Conservation (phyloP, 1,284 basidiomycete genomes). For the Ustilago loliicola region DNA sequence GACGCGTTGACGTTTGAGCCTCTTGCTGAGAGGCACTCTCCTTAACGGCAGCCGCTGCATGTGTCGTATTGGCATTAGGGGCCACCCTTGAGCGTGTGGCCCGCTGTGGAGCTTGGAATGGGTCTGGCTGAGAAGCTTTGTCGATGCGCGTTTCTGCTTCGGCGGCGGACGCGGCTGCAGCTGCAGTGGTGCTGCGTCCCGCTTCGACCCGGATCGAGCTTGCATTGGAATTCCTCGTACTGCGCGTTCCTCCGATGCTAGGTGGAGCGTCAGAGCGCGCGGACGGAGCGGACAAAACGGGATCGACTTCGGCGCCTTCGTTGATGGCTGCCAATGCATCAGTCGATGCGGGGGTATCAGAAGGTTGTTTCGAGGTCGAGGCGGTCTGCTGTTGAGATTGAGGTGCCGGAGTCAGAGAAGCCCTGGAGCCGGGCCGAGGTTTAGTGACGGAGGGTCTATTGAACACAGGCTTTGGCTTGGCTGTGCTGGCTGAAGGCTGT, state of each 20-base stretch:
- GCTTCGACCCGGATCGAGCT: conserved; percentile 8
- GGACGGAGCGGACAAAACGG: not conserved
- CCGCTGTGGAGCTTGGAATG: conserved; percentile 22
- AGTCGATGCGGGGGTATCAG: not conserved
- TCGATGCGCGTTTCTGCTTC: conserved; percentile 7
- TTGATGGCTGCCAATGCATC: not conserved
- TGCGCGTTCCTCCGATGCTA: conserved; percentile 25
- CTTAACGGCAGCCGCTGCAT: conserved; percentile 13
- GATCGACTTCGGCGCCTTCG: not conserved
- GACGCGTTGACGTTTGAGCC: not conserved
- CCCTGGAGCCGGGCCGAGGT: conserved; percentile 41
- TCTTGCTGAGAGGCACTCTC: conserved; percentile 39
- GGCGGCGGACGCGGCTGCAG: not conserved
- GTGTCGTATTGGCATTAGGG: not conserved
- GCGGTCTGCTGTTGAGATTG: conserved; percentile 7
- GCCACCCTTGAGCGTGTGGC: conserved; percentile 8
- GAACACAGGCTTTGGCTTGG: conserved; percentile 29
- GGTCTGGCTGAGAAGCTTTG: conserved; percentile 45
- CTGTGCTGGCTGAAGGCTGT: conserved; percentile 19
- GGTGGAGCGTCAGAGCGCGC: conserved; percentile 19
- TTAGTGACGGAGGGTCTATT: conserved; percentile 41
- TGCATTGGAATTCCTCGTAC: not conserved
- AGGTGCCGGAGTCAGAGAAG: conserved; percentile 44
- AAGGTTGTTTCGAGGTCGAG: not conserved
- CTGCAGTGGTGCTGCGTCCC: not conserved